phyloP scores from a whole-genome alignment of 805 yeast species.

The Lipomyces yamanashiensis region DNA sequence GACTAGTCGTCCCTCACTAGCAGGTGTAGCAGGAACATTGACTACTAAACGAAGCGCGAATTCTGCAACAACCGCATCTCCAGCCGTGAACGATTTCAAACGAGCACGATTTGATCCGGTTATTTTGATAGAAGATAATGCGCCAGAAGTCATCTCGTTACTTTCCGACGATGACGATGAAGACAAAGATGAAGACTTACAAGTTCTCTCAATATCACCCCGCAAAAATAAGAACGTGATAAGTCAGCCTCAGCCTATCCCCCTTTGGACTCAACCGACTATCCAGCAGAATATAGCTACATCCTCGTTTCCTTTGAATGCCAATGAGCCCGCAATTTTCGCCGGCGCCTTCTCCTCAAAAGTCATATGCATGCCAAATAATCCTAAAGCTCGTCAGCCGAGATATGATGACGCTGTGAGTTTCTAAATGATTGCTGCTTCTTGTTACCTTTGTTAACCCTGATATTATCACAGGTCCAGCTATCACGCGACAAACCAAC shows the following conservation, averaged over 20 bases:
- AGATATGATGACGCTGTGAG: neutral
- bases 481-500: constrained; percentile 8
- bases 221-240: neutral
- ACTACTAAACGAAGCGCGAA: neutral
- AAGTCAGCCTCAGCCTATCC: neutral
- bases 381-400: neutral
- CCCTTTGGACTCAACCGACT: neutral
- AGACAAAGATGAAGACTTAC: neutral
- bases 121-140: constrained; percentile 19
- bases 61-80: neutral
- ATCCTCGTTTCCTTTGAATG: neutral
- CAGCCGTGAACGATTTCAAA: neutral
- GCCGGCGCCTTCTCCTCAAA: neutral
- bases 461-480: neutral
- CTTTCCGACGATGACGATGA: constrained; percentile 35
- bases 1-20: too few relatives aligned
- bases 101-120: constrained; percentile 9
- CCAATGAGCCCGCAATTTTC: neutral
- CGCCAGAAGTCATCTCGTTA: constrained; percentile 29
- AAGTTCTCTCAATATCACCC: neutral
- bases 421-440: neutral
- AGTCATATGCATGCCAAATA: neutral
- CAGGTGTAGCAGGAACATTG: neutral
- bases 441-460: neutral
- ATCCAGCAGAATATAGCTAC: neutral